Conservation (phyloP, 257 asterid genomes). For the Rhazya stricta region DNA sequence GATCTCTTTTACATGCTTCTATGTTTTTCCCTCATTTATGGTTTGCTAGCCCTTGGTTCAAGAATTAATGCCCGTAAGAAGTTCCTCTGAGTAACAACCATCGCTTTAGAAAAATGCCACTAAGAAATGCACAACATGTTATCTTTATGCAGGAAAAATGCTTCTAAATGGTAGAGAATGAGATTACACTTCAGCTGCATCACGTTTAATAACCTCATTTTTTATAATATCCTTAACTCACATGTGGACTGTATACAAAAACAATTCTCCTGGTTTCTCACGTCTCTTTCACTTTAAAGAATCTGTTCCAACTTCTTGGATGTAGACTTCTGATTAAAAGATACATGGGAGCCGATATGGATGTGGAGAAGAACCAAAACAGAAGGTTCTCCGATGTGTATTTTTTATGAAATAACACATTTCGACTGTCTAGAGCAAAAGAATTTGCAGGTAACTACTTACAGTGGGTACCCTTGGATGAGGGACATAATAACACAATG, state of each 20-base stretch:
- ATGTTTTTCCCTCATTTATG: not conserved
- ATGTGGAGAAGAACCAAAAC: no score
- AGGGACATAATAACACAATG: slow-evolving; percentile 97
- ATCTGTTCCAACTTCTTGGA: not conserved
- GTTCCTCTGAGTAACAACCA: not conserved
- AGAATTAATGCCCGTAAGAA: not conserved
- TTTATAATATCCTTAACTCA: not conserved
- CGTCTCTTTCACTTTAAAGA: not conserved
- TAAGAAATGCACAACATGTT: not conserved
- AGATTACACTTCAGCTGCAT: not conserved
- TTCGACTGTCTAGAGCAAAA: not conserved
- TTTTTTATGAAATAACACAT: not conserved
- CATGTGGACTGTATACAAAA: not conserved
- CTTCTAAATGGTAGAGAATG: not conserved
- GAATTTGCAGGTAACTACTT: slow-evolving; percentile 27
- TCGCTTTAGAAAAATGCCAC: not conserved
- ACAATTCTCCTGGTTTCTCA: not conserved
- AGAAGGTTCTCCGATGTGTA: no score
- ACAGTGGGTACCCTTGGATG: slow-evolving; percentile 90
- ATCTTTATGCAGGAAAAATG: not conserved
- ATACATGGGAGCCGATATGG: not conserved
- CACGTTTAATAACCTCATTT: not conserved
- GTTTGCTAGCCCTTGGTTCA: not conserved
- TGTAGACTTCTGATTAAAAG: not conserved
- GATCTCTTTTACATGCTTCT: not conserved